A percentile compares a stretch with the other conserved stretches of the same genome.
These are phyloP conservation scores for Solanum paucissectum DNA, from an alignment of 257 asterid species.

Conservation along the genomic window DNA sequence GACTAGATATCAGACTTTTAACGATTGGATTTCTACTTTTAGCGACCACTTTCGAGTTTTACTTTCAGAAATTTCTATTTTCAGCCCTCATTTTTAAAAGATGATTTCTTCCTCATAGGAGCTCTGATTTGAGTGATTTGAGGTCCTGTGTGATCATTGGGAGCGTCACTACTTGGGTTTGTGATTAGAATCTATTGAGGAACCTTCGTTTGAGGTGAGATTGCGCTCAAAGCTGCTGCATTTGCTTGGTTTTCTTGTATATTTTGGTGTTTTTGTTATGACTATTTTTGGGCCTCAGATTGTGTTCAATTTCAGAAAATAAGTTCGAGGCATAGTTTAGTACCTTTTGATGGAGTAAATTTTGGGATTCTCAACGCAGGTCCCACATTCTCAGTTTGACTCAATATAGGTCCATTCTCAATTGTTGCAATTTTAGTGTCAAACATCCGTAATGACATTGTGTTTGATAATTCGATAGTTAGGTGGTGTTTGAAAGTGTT, in stretches of 20 bases:
- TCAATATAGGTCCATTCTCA: background rate
- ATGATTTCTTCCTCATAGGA: too few relatives aligned
- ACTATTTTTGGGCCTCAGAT: background rate
- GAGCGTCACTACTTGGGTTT: background rate
- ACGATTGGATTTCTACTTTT: background rate
- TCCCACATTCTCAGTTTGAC: background rate
- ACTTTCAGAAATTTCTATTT: too few relatives aligned
- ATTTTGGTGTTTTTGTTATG: background rate
- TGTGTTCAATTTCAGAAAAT: too few relatives aligned
- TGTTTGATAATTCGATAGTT: too few relatives aligned
- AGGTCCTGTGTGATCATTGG: background rate
- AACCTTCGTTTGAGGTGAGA: background rate
- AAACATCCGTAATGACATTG: too few relatives aligned
- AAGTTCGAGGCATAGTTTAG: too few relatives aligned
- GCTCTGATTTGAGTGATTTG: background rate
- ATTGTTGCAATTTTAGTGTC: too few relatives aligned
- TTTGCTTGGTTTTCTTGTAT: too few relatives aligned
- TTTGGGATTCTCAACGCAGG: background rate
- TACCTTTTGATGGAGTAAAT: background rate
- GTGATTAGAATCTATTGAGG: too few relatives aligned
- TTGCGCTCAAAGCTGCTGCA: background rate
- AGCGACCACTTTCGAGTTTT: too few relatives aligned
- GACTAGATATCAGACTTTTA: too few relatives aligned
- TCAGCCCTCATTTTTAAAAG: background rate
- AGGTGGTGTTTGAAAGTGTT: too few relatives aligned